Evolutionary conservation across 192 early-diverging fungal genomes (phyloP).

Genomic region (Linnemannia zychae): DNA sequence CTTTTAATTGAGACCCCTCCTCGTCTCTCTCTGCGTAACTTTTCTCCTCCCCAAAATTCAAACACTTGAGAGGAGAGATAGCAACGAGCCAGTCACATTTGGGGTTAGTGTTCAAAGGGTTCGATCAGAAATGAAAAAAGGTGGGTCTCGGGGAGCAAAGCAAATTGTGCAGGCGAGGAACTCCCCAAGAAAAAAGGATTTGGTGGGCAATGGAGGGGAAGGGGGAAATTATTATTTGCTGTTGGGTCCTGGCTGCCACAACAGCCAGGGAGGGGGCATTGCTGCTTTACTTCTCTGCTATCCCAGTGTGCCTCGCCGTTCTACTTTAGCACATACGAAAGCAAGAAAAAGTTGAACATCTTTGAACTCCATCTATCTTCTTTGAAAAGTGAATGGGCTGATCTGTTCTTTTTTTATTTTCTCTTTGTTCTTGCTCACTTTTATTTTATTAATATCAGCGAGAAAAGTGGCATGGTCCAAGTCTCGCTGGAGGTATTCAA

Average conservation of each 20-base stretch:
- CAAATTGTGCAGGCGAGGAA: not conserved
- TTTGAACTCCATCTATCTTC: not conserved
- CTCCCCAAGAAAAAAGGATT: conserved; percentile 14
- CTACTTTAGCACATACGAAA: conserved; percentile 8
- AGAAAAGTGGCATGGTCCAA: not conserved
- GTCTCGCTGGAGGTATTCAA: not conserved
- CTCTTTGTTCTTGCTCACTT: not conserved
- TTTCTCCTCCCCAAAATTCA: conserved; percentile 5
- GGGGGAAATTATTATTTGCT: not conserved
- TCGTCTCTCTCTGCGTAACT: no score
- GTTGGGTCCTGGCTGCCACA: not conserved
- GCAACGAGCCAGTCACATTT: not conserved
- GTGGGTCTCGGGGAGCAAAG: conserved; percentile 11
- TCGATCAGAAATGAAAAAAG: not conserved
- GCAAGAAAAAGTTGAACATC: not conserved
- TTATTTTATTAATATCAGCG: not conserved
- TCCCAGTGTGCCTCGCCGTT: no score
- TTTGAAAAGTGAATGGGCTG: not conserved
- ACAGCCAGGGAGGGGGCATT: not conserved
- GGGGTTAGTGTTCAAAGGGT: not conserved
- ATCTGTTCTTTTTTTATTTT: not conserved
- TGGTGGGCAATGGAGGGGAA: not conserved
- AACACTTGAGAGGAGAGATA: not conserved
- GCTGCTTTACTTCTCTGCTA: no score
- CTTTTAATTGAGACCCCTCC: no score